Base-by-base conservation (phyloP, 805 yeast species). In the Cyberlindnera subsufficiens region DNA sequence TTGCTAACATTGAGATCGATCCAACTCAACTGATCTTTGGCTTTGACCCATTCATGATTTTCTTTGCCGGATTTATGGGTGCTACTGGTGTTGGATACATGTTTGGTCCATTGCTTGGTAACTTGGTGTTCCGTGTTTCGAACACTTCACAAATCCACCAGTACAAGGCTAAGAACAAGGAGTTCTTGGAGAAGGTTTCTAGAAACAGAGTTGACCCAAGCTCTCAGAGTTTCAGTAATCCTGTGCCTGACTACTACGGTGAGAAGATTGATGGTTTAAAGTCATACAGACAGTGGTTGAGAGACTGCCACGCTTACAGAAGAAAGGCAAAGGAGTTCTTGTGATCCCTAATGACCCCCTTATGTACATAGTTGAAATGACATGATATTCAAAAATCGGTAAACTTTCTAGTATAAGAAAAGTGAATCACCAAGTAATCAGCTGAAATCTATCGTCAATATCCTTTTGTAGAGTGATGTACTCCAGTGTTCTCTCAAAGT, bases 231-330 rank as follows among this genome's bases (percentile, higher is more conserved):
- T 83, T 89, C 66, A 75, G 86, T 42, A 93, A 91, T 65, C 98
- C 98, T 13, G 95, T 93, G 37, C 96, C 97, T n/a, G 99, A 93
- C 65, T 93, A 89, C 67, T 93, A 93, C 61, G 99, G 99, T 33
- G 99, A 93, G 67, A 86, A 86, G 65, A 90, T 93, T 48, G 87
- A 88, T 41, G 83, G 95, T 41, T 66, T 91, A 58, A 77, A 78
- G 53, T 90, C 80, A 51, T 93, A 93, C 67, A 85, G 89, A 67
- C 93, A 86, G 63, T 93, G 99, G 99, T 72, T 93, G 56, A 79
- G 98, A 58, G 98, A 93, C 64, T 86, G 96, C 59, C 83, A 87
- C 57, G 89, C 96, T 31, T 93, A 84, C 70, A 79, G 82, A 61
- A 79, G 90, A 68, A 88, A 86, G 65, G 75, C 88, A 18, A 75